phyloP scores from a whole-genome alignment of 2,329 filamentous ascomycete species.

The Fusarium pilosicola region DNA sequence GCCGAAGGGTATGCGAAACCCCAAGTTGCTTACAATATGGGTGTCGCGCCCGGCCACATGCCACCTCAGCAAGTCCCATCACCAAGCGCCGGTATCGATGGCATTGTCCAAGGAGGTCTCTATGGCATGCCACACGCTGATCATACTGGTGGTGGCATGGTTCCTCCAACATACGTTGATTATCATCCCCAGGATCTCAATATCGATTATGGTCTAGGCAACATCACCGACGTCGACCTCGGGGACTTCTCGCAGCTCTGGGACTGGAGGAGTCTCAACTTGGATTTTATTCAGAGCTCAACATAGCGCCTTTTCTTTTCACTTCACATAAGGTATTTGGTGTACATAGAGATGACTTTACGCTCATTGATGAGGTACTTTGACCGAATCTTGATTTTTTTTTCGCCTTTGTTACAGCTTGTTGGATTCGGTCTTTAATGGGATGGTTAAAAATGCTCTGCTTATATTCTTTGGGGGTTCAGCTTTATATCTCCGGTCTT shows the following conservation, averaged over 20 bases:
- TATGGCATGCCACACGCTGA: conserved; percentile 15
- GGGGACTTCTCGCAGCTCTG: conserved; percentile 39
- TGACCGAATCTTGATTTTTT: neutral
- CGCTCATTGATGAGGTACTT: neutral
- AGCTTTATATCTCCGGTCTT: neutral
- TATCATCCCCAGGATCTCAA: conserved; percentile 18
- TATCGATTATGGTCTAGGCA: conserved; percentile 22
- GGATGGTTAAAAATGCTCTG: neutral
- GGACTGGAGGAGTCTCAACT: conserved; percentile 40
- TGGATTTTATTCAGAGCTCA: conserved; percentile 39
- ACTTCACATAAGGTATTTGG: neutral
- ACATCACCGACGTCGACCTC: conserved; percentile 35
- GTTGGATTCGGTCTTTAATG: neutral
- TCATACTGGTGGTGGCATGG: conserved; percentile 4
- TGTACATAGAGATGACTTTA: conserved; percentile 25
- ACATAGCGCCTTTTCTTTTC: conserved; percentile 3
- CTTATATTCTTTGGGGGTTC: neutral
- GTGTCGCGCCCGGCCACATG: neutral
- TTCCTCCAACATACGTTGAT: conserved; percentile 20
- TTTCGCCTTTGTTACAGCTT: neutral
- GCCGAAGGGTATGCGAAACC: conserved; percentile 1
- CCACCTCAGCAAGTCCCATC: conserved; percentile 21
- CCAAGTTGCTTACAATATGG: neutral
- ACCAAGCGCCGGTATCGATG: conserved; percentile 30
- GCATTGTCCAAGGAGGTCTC: conserved; percentile 10